A percentile compares a stretch with the other conserved stretches of the same genome.
These are phyloP conservation scores for Coemansia sp. DNA, from an alignment of 192 early-diverging fungal species.

Conservation along the genomic window DNA sequence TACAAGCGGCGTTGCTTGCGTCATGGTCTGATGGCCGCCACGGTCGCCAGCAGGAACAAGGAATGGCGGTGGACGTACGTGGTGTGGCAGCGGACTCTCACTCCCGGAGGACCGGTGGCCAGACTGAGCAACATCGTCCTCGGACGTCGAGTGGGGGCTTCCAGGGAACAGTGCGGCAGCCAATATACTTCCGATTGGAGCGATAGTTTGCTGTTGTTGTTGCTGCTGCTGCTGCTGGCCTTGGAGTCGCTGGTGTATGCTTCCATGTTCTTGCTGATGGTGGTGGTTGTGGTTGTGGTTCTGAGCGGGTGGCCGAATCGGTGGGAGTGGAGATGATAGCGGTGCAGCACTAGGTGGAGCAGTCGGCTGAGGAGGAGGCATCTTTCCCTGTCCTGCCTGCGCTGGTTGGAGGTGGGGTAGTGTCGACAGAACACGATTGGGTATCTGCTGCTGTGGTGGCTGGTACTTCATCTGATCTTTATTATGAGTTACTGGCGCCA, in stretches of 20 bases:
- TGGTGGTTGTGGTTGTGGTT: conserved; percentile 8
- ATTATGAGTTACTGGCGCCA: conserved; percentile 8
- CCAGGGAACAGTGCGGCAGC: conserved; percentile 50
- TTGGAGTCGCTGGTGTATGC: conserved; percentile 16
- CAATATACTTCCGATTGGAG: conserved; percentile 41
- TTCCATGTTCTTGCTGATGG: conserved; percentile 12
- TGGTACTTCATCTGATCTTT: conserved; percentile 26
- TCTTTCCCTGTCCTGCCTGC: conserved; percentile 42
- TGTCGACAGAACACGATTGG: conserved; percentile 38
- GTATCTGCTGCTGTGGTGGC: conserved; percentile 19
- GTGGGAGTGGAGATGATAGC: conserved; percentile 27
- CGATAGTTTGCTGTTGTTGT: conserved; percentile 29
- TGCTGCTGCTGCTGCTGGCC: conserved; percentile 12
- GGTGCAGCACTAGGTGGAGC: conserved; percentile 12
- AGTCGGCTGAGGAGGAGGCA: conserved; percentile 47
- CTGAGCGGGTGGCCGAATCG: conserved; percentile 31
- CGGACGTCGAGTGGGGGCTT: conserved; percentile 43
- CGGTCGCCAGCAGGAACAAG: conserved; percentile 49
- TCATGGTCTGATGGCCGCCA: conserved; percentile 53
- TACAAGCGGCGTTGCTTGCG: conserved; percentile 46
- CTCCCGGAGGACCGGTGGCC: conserved; percentile 53
- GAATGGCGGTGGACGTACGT: conserved; percentile 46
- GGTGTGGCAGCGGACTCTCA: conserved; percentile 41
- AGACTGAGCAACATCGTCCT: conserved; percentile 40
- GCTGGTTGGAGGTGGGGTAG: conserved; percentile 48